Percentiles rank a stretch among this genome's conserved stretches.
Evolutionary conservation across 352 stramenopile genomes (phyloP).

Genomic region (Globisporangium cylindrosporum): DNA sequence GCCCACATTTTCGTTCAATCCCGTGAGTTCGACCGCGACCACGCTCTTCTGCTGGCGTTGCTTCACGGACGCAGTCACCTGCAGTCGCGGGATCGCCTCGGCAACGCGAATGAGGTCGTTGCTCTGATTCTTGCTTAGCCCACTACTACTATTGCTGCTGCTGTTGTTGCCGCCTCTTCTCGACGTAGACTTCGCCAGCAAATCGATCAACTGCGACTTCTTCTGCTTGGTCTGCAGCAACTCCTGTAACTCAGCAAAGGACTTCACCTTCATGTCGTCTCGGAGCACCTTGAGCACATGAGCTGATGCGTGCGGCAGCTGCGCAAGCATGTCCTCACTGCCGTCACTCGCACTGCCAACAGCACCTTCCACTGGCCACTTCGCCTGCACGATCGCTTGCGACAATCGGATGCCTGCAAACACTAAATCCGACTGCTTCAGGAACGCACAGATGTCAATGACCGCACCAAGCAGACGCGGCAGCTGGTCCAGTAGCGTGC

Average conservation of each 20-base stretch:
- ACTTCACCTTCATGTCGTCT: constrained; percentile 26
- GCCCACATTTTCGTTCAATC: constrained; percentile 26
- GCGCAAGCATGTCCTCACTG: constrained; percentile 26
- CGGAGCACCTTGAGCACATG: constrained; percentile 29
- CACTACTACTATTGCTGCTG: constrained; percentile 1
- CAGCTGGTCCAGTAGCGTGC: constrained; percentile 94
- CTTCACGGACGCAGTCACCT: constrained; percentile 24
- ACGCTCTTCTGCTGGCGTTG: constrained; percentile 22
- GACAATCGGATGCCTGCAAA: constrained; percentile 53
- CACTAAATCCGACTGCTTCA: constrained; percentile 52
- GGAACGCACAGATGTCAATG: constrained; percentile 82
- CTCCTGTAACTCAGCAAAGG: constrained; percentile 34
- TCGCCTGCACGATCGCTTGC: constrained; percentile 50
- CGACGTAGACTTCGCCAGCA: constrained; percentile 27
- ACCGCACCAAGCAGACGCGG: constrained; percentile 93
- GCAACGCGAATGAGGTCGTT: constrained; percentile 43
- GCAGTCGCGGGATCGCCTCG: constrained; percentile 44
- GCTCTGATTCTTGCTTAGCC: constrained; percentile 31
- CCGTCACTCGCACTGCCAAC: neutral
- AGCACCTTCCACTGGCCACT: constrained; percentile 36
- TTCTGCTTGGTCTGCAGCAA: constrained; percentile 25
- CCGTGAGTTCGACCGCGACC: constrained; percentile 39
- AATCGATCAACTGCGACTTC: constrained; percentile 34
- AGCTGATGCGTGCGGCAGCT: constrained; percentile 44
- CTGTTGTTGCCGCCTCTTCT: constrained; percentile 12